Conservation (phyloP, 2,329 filamentous ascomycete species). For the Aspergillus thermomutatus region DNA sequence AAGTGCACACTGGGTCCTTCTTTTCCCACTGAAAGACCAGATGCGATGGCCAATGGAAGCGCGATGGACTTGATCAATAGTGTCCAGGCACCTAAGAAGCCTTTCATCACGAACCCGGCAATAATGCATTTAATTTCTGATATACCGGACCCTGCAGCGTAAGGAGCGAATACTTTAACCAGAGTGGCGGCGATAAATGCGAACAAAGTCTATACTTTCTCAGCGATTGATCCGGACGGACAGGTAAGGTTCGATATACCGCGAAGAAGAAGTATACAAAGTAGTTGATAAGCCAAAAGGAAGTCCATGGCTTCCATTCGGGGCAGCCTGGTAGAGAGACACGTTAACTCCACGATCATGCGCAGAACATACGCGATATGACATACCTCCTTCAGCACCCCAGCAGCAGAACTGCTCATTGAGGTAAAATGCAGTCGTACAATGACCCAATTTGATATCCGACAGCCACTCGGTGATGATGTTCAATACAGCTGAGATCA, state of each 20-base stretch:
- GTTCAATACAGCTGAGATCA: constrained; percentile 90
- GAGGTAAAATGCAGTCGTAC: constrained; percentile 90
- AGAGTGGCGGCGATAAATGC: constrained; percentile 77
- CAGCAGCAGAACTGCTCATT: constrained; percentile 98
- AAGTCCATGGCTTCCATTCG: constrained; percentile 88
- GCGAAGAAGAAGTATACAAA: constrained; percentile 83
- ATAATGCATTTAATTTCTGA: constrained; percentile 99
- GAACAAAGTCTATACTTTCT: constrained; percentile 61
- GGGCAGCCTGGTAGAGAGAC: constrained; percentile 59
- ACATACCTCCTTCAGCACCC: constrained; percentile 78
- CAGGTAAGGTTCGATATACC: constrained; percentile 44
- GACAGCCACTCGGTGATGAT: constrained; percentile 96
- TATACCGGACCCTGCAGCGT: constrained; percentile 93
- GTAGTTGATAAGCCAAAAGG: constrained; percentile 76
- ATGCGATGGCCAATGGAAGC: constrained; percentile 86
- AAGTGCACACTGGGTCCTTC: constrained; percentile 99
- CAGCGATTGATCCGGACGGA: not conserved
- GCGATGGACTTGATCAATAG: constrained; percentile 91
- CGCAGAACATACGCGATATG: not conserved
- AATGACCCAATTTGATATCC: constrained; percentile 95
- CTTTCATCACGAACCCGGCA: constrained; percentile 98
- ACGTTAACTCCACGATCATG: not conserved
- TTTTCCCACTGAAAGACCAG: constrained; percentile 90
- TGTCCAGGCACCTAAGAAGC: constrained; percentile 88
- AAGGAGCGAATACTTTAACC: constrained; percentile 89